phyloP scores from a whole-genome alignment of 1,139 yeast genomes.

The Hyphopichia pseudoburtonii region DNA sequence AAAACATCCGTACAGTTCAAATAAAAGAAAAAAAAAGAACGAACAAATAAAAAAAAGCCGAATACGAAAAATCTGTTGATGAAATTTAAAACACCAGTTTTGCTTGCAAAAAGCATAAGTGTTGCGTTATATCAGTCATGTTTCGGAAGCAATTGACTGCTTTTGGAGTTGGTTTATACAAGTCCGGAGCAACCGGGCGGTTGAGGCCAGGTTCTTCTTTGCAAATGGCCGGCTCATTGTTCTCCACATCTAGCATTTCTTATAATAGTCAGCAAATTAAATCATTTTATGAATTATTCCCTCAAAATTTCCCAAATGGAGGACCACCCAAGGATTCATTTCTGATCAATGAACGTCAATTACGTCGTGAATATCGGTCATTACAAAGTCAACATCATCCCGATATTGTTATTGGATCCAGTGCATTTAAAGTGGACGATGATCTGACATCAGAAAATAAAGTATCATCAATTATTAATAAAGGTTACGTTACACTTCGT shows the following conservation, averaged over 20 bases:
- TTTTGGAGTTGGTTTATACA: too few species aligned
- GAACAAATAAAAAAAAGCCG: too few species aligned
- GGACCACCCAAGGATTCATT: slow-evolving; percentile 70
- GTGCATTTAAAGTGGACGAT: slow-evolving; percentile 11
- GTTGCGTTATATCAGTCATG: not conserved
- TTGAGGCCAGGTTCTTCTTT: too few species aligned
- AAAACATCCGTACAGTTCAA: not conserved
- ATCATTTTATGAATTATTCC: slow-evolving; percentile 64
- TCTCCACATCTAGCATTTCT: not conserved
- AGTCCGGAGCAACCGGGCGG: too few species aligned
- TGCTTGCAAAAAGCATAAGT: too few species aligned
- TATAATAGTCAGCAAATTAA: slow-evolving; percentile 8
- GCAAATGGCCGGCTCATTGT: too few species aligned
- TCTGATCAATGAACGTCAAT: slow-evolving; percentile 47
- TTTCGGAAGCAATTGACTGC: not conserved
- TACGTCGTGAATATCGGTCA: slow-evolving; percentile 72
- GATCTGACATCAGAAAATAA: slow-evolving; percentile 20
- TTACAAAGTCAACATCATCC: slow-evolving; percentile 83
- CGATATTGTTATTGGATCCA: slow-evolving; percentile 50
- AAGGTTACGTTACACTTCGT: slow-evolving; percentile 68
- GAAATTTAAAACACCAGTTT: too few species aligned
- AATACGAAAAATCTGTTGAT: too few species aligned
- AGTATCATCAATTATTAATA: slow-evolving; percentile 59
- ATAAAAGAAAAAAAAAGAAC: too few species aligned
- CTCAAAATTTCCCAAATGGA: slow-evolving; percentile 67